phyloP scores from a whole-genome alignment of 2,329 filamentous ascomycete genomes.

The Ascochyta koolunga region DNA sequence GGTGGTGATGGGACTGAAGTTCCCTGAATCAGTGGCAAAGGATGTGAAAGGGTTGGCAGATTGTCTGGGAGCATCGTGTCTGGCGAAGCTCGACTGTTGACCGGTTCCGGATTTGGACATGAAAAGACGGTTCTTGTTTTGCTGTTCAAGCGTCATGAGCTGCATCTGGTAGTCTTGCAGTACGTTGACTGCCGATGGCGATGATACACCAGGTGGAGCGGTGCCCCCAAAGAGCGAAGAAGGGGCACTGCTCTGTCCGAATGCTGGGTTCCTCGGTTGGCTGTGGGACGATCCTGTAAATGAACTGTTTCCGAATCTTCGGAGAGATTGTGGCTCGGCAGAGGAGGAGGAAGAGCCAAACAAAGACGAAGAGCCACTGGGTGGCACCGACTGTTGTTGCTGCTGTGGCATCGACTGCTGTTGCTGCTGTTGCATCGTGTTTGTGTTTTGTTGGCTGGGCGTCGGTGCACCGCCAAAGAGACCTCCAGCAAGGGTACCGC shows the following conservation, averaged over 20 bases:
- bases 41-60: not conserved
- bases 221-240: not conserved
- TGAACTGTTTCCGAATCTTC: no score
- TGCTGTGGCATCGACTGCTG: not conserved
- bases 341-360: not conserved
- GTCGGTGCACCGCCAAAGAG: not conserved
- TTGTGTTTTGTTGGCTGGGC: not conserved
- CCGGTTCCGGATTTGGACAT: no score
- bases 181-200: not conserved
- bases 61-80: not conserved
- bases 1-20: no score
- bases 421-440: not conserved
- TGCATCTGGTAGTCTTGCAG: slow-evolving; percentile 86
- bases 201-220: not conserved
- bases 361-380: not conserved
- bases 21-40: no score
- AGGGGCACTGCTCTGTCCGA: no score
- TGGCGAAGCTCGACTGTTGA: no score
- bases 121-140: slow-evolving; percentile 81
- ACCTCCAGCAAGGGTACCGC: not conserved
- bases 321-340: not conserved
- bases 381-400: not conserved
- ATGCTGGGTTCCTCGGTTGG: not conserved
- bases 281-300: not conserved
- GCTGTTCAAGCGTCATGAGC: slow-evolving; percentile 81